Base-by-base conservation (phyloP, 2,329 filamentous ascomycete species). In the Penicillium italicum region DNA sequence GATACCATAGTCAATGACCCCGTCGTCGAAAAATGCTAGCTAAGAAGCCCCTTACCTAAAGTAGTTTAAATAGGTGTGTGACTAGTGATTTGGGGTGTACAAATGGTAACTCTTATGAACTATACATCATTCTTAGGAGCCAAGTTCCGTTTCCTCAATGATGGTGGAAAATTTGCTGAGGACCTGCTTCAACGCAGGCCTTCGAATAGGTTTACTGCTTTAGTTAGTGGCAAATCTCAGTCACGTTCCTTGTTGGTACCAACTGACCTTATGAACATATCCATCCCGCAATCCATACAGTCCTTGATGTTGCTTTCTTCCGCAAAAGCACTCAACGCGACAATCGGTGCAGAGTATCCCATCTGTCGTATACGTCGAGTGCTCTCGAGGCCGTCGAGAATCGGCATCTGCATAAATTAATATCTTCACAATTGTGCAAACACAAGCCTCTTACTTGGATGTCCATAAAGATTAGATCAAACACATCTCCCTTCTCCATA, bases 381-480 rank as follows among this genome's bases (percentile, higher is more conserved):
- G 44, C 88, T 92, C 70, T 96, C 88, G 24, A 97, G 77, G 1
- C 92, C 92, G 67, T 96, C 91, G 14, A 97, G 82, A 60, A 94
- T 95, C 4, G 92, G 92, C 92, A 97, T 97, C 74, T 85, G 22
- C 2, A 12, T 16, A 5, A 5, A 30, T 61, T 44, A 61, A 56
- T 24, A 16, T n/a, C 1, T 30, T 44, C 22, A 16, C n/a, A 8
- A 38, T 1, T 2, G 1, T 24, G 2, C 2, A 14, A 8, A 8
- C 24, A 5, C 12, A 9, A 26, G 12, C 5, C 9, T 8, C 28
- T 14, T 56, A 67, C 65, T 55, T 67, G 90, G 8, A 96, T 88
- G 66, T 97, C 92, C 92, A 96, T 97, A 69, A 96, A 94, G 60
- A 97, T 93, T 26, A 97, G 80, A 63, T 96, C 90, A 69, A 93